Conservation (phyloP, 192 early-diverging fungal genomes). For the Neocallimastix lanati region DNA sequence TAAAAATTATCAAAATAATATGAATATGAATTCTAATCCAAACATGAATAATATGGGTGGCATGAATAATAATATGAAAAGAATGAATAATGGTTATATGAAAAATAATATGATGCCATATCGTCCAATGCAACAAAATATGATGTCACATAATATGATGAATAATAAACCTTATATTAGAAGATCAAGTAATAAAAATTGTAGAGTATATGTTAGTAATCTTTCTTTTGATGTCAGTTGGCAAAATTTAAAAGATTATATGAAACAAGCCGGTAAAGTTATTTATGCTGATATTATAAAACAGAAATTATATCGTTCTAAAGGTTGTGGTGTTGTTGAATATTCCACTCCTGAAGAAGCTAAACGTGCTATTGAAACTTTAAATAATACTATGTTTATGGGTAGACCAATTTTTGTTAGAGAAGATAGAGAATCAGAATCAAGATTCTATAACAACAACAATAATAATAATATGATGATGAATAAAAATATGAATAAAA, state of each 20-base stretch:
- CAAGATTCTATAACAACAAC: neutral
- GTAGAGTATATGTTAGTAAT: conserved; percentile 69
- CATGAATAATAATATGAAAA: neutral
- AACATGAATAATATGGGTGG: neutral
- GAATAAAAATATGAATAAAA: conserved; percentile 44
- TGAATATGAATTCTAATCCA: neutral
- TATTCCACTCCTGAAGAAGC: conserved; percentile 58
- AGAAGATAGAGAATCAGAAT: conserved; percentile 25
- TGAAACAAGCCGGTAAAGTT: conserved; percentile 60
- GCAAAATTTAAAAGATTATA: conserved; percentile 64
- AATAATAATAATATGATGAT: neutral
- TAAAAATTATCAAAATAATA: neutral
- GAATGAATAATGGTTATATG: neutral
- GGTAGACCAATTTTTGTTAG: conserved; percentile 57
- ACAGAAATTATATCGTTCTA: conserved; percentile 31
- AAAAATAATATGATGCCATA: neutral
- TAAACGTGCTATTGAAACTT: conserved; percentile 43
- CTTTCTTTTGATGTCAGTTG: conserved; percentile 53
- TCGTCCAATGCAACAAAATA: neutral
- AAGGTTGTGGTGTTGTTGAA: conserved; percentile 56
- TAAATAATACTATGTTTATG: conserved; percentile 48
- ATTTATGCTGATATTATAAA: conserved; percentile 56
- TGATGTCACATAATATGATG: neutral
- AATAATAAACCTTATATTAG: neutral
- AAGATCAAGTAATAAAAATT: conserved; percentile 16